These are phyloP conservation scores for Diaporthe citri DNA, from an alignment of 2,329 filamentous ascomycete genomes.

Conservation along the genomic window DNA sequence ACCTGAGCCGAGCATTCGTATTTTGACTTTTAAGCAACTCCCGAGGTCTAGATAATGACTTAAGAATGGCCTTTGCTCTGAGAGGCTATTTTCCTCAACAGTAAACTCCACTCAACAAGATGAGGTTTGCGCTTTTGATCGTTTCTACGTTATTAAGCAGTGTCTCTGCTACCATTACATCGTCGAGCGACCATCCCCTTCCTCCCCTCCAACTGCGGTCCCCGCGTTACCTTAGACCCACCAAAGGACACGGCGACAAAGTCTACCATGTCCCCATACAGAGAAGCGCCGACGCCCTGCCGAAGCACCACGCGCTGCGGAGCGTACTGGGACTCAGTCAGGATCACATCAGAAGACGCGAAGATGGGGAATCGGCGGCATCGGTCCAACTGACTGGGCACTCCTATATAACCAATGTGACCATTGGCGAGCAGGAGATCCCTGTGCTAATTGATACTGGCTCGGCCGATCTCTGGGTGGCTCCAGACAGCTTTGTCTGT, in stretches of 20 bases:
- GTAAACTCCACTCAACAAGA: background rate
- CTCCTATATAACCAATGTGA: conserved; percentile 46
- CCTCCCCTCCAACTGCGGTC: background rate
- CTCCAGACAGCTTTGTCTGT: conserved; percentile 28
- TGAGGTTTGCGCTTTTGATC: background rate
- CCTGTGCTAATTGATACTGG: conserved; percentile 48
- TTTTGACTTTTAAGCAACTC: background rate
- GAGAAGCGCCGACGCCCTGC: background rate
- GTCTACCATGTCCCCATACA: background rate
- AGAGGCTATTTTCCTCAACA: background rate
- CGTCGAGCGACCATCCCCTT: background rate
- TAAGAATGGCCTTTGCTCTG: background rate
- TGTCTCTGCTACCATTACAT: background rate
- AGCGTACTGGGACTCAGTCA: background rate
- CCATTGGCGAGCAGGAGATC: conserved; percentile 44
- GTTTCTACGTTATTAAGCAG: background rate
- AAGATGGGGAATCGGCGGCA: background rate
- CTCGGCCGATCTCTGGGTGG: conserved; percentile 41
- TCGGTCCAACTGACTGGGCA: conserved; percentile 18
- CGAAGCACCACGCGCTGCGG: conserved; percentile 1
- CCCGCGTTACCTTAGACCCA: background rate
- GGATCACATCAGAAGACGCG: background rate
- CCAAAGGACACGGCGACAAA: background rate
- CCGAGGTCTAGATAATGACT: background rate
- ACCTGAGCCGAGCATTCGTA: background rate